These are phyloP conservation scores for Gossypium trilobum DNA, from an alignment of 441 rosid genomes.

Conservation along the genomic window DNA sequence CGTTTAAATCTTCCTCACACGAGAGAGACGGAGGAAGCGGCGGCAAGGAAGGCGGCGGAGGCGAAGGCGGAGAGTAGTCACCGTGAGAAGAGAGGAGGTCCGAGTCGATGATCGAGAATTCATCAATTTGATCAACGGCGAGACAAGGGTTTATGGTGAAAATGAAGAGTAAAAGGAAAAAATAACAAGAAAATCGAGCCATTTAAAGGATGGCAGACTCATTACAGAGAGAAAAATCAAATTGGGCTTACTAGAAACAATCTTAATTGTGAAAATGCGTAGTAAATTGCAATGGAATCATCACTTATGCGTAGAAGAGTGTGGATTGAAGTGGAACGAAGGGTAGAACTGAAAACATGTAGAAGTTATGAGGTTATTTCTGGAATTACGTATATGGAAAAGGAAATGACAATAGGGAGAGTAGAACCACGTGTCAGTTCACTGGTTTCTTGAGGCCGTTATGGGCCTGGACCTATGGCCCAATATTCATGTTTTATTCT, in stretches of 20 bases:
- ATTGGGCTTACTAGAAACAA: neutral
- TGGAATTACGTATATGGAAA: neutral
- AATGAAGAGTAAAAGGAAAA: neutral
- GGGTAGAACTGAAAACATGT: neutral
- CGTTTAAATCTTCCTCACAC: constrained; percentile 44
- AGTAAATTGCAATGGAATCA: neutral
- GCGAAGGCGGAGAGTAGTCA: constrained; percentile 45
- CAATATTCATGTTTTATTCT: neutral
- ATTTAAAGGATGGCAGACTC: constrained; percentile 18
- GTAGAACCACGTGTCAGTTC: neutral
- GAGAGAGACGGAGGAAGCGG: constrained; percentile 44
- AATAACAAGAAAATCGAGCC: constrained; percentile 15
- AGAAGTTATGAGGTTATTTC: neutral
- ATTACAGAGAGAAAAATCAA: constrained; percentile 36
- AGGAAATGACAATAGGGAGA: neutral
- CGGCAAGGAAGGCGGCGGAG: constrained; percentile 38
- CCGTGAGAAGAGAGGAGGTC: constrained; percentile 28
- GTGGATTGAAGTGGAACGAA: neutral
- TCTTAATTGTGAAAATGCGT: neutral
- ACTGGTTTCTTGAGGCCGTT: neutral
- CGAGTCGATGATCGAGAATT: constrained; percentile 22
- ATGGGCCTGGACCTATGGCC: neutral
- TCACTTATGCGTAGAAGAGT: neutral
- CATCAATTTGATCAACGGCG: constrained; percentile 19
- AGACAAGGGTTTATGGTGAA: constrained; percentile 8